Base-by-base conservation (phyloP, 2,329 filamentous ascomycete genomes). In the Basipetospora chlamydospora region DNA sequence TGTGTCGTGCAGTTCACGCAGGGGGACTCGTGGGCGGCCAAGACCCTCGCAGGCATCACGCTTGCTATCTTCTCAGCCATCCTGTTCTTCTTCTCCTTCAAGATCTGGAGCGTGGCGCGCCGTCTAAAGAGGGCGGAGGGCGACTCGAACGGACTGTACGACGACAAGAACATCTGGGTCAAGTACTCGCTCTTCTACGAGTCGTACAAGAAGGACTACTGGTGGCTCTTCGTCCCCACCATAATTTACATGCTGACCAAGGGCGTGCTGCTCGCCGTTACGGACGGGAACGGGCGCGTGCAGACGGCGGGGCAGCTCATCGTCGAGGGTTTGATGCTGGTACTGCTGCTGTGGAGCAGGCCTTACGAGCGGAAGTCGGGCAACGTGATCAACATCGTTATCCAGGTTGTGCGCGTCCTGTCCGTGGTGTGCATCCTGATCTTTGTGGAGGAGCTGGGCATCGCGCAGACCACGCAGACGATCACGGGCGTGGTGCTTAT, bases 171-270 rank as follows among this genome's bases (percentile, higher is more conserved):
- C 40, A 77, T 80, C 28, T 95, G 90, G 87, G 70, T 84, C 55
- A 93, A 90, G 63, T 98, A 98, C 68, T 90, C 83, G 49, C 68
- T 95, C 43, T 96, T 98, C 62, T 98, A 98, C 64, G 90, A 96
- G 50, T 80, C 79, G 47, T 96, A 94, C 67, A 86, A 85, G 63
- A 85, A 82, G 58, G 75, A 78, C 47, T 94, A 88, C 64, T 98
- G 90, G 90, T 96, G 88, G 88, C 60, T 95, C 17, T 96, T 98
- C 53, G 70, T 96, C 11, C 90, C 90, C 0, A 66, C 72, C 42
- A 94, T 96, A 50, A 42, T 86, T 44, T 96, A 96, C 65, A 81
- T 87, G 65, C 86, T 95, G 51, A 78, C 76, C 52, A 90, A 90
- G 61, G 87, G 88, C 38, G 80, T 77, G 42, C 75, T 88, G 40